Evolutionary conservation across 805 yeast species (phyloP), one percentile per base, ranked within the genome.

Genomic region (Starmerella kuoi): DNA sequence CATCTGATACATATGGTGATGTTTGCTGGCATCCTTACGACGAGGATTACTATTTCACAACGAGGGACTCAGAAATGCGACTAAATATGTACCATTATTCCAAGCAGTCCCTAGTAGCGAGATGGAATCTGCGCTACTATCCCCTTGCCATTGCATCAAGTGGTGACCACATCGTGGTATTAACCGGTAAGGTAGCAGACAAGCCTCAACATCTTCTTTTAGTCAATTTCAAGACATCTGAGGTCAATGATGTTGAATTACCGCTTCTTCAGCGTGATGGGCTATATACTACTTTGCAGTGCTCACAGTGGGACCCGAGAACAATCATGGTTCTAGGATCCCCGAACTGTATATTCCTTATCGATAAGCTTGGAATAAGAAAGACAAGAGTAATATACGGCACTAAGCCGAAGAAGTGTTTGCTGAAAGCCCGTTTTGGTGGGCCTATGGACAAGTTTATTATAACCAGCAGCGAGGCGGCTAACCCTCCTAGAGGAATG

Each of bases 391-490:
- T 30, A 50, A 73, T 81, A 47, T 59, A 68, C 30, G 56, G 55
- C 1, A 53, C 56, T 1, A 11, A 23, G 31, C 94, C 82, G 57
- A 71, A 73, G 23, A 69, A 76, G 21, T 78, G 67, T 53, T 75
- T 85, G 30, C 74, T 87, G 18, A 67, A 94, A 37, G 77, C 93
- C 1, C 71, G 84, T 50, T 77, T 85, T 56, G 93, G 94, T 0
- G 78, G 78, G 35, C 68, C 70, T 43, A 68, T 74, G 46, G 88
- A 82, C 51, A 76, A 77, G 48, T 64, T 82, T 38, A 72, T 84
- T 0, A 62, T 79, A n/a, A 74, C 85, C 50, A 95, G 95, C 0
- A 75, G 87, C 35, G 93, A 82, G 55, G 93, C 86, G 58, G 85
- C 85, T 0, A 66, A 70, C 40, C 68, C 83, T 5, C 40, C 46